phyloP scores from a whole-genome alignment of 139 green algal genomes.

The Chlorella sp. region DNA sequence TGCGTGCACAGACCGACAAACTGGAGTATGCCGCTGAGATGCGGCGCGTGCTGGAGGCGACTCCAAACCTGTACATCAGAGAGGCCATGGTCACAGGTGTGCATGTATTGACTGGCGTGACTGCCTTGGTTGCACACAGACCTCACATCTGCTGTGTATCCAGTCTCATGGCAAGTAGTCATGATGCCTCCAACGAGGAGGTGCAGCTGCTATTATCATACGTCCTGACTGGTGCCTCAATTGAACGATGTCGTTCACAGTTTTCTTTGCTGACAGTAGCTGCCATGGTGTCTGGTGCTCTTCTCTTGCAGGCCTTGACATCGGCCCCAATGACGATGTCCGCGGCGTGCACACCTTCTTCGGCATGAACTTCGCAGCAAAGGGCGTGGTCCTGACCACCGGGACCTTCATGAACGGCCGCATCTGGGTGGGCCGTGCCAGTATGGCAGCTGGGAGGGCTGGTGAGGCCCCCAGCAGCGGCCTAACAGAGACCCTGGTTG shows the following conservation, averaged over 20 bases:
- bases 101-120: too few relatives aligned
- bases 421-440: conserved; percentile 91
- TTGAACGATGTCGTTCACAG: too few relatives aligned
- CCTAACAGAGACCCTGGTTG: conserved; percentile 84
- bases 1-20: conserved; percentile 98
- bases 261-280: too few relatives aligned
- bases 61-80: conserved; percentile 80
- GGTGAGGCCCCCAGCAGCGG: conserved; percentile 82
- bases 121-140: too few relatives aligned
- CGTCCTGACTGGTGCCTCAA: too few relatives aligned
- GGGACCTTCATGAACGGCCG: conserved; percentile 97
- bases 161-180: too few relatives aligned
- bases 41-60: conserved; percentile 66
- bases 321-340: conserved; percentile 85
- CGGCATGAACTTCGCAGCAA: conserved; percentile 77
- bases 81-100: conserved; percentile 86
- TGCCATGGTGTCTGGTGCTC: too few relatives aligned
- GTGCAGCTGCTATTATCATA: too few relatives aligned
- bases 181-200: too few relatives aligned
- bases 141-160: too few relatives aligned
- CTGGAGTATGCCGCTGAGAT: conserved; percentile 77
- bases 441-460: conserved; percentile 80
- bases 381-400: conserved; percentile 88
- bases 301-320: too few relatives aligned
- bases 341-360: conserved; percentile 88